Evolutionary conservation across 1,284 basidiomycete genomes (phyloP).

Genomic region (Tetrapyrgos nigripes): DNA sequence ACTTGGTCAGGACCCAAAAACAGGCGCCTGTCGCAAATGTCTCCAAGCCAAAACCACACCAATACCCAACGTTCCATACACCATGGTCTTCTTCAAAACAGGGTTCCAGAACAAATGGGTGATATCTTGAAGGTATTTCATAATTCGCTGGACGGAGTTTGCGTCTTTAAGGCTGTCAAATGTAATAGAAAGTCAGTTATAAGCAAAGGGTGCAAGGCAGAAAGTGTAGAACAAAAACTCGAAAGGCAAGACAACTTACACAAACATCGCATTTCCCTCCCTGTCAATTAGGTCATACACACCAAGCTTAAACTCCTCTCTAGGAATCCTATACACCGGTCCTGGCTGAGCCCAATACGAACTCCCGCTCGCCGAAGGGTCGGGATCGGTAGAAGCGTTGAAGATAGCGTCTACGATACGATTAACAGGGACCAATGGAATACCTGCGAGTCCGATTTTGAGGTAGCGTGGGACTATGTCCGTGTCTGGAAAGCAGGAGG

Average conservation of each 20-base stretch:
- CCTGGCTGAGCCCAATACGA: slow-evolving; percentile 37
- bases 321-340: slow-evolving; percentile 33
- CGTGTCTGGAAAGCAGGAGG: slow-evolving; percentile 29
- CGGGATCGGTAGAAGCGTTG: slow-evolving; percentile 38
- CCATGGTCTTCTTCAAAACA: not conserved
- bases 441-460: slow-evolving; percentile 37
- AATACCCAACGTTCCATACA: not conserved
- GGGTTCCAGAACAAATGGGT: slow-evolving; percentile 2
- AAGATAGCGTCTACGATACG: slow-evolving; percentile 41
- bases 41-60: not conserved
- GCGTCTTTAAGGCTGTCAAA: not conserved
- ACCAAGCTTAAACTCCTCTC: slow-evolving; percentile 33
- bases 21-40: no score
- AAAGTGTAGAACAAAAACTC: no score
- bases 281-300: slow-evolving; percentile 37
- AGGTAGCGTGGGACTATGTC: slow-evolving; percentile 31
- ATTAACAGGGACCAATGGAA: slow-evolving; percentile 38
- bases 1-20: no score
- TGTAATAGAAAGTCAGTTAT: not conserved
- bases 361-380: slow-evolving; percentile 32
- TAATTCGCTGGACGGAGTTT: not conserved
- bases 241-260: slow-evolving; percentile 16
- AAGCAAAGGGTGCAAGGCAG: no score
- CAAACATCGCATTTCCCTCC: slow-evolving; percentile 23
- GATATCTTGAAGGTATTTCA: not conserved